These are phyloP conservation scores for Hericium rajendrae DNA, from an alignment of 768 basidiomycete genomes.

Conservation along the genomic window DNA sequence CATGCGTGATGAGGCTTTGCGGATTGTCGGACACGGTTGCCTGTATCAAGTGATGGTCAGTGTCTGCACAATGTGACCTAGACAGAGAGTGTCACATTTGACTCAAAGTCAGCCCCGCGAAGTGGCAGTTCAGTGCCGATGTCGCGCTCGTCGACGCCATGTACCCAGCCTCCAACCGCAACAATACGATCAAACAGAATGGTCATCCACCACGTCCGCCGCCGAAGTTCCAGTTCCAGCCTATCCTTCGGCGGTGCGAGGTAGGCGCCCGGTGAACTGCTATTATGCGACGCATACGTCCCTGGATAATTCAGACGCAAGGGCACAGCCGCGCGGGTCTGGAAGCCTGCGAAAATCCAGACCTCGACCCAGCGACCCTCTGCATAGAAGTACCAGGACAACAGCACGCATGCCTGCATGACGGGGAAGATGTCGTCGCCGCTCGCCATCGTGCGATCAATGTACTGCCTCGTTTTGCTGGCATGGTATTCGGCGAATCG, in stretches of 20 bases:
- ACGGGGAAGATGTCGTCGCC: slow-evolving; percentile 82
- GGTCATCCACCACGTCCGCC: slow-evolving; percentile 89
- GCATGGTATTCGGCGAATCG: slow-evolving; percentile 84
- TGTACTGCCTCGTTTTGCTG: slow-evolving; percentile 77
- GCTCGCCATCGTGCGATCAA: slow-evolving; percentile 84
- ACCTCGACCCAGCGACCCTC: slow-evolving; percentile 88
- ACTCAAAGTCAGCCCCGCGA: slow-evolving; percentile 66
- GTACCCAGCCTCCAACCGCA: slow-evolving; percentile 68
- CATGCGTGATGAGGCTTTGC: slow-evolving; percentile 55
- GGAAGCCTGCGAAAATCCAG: slow-evolving; percentile 84
- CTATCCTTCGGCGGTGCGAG: slow-evolving; percentile 69
- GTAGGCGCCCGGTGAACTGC: slow-evolving; percentile 67
- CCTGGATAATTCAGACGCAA: slow-evolving; percentile 81
- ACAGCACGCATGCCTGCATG: slow-evolving; percentile 76
- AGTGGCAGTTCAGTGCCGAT: slow-evolving; percentile 79
- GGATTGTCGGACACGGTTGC: slow-evolving; percentile 57
- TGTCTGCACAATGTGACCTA: neutral
- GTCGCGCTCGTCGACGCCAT: slow-evolving; percentile 76
- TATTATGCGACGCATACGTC: slow-evolving; percentile 62
- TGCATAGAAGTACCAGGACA: slow-evolving; percentile 88
- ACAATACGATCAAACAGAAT: slow-evolving; percentile 77
- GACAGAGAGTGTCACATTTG: slow-evolving; percentile 38
- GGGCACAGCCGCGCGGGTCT: slow-evolving; percentile 73
- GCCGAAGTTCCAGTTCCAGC: slow-evolving; percentile 65
- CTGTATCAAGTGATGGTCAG: slow-evolving; percentile 27